Percentiles rank a stretch among this genome's conserved stretches.
Conservation (phyloP, 2,329 filamentous ascomycete species). For the Aspergillus arachidicola region DNA sequence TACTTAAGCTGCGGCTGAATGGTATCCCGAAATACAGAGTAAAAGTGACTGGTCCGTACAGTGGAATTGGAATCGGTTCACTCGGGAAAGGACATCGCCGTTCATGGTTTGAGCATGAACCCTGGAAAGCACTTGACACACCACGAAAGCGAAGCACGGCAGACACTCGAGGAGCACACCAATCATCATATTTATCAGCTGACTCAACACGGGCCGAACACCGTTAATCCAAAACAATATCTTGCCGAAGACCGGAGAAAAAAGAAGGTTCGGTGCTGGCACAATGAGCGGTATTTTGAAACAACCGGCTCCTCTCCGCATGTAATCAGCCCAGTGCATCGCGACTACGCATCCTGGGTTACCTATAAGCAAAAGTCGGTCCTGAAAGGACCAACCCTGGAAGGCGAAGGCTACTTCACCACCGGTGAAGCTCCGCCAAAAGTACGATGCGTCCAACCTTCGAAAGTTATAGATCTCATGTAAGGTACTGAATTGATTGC, state of each 20-base stretch:
- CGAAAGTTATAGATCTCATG: not conserved
- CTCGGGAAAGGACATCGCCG: not conserved
- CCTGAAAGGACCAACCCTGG: not conserved
- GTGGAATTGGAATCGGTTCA: not conserved
- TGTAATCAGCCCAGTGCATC: not conserved
- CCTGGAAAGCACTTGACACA: not conserved
- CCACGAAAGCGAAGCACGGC: not conserved
- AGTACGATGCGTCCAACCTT: not conserved
- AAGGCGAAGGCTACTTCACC: not conserved
- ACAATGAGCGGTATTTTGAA: not conserved
- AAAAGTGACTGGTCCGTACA: not conserved
- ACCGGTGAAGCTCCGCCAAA: not conserved
- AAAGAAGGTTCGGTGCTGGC: not conserved
- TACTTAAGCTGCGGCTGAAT: conserved; percentile 4
- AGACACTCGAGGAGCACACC: not conserved
- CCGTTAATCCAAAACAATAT: not conserved
- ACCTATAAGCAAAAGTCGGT: not conserved
- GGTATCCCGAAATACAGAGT: not conserved
- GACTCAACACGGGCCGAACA: not conserved
- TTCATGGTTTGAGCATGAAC: not conserved
- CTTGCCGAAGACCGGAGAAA: not conserved
- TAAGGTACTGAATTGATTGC: not conserved
- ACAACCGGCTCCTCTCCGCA: not conserved
- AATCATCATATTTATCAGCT: not conserved
- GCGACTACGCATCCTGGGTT: not conserved